Percentiles rank a stretch among this genome's conserved stretches.
These are phyloP conservation scores for Fusarium sp. DNA, from an alignment of 2,329 filamentous ascomycete species.

Conservation along the genomic window DNA sequence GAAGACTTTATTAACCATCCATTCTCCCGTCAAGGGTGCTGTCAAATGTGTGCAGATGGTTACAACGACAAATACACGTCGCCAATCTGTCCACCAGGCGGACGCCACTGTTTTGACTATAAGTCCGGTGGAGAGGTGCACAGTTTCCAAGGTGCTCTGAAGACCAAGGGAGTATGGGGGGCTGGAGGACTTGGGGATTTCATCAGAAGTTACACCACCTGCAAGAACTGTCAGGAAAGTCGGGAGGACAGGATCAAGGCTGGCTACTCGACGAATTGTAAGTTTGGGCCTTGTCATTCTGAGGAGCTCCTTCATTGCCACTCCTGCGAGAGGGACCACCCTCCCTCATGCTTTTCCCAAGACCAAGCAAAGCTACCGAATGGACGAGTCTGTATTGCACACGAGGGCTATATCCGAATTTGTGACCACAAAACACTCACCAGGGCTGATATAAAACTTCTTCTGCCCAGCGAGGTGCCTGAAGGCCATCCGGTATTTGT, in stretches of 20 bases:
- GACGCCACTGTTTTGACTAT: background rate
- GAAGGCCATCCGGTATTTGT: background rate
- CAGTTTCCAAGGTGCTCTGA: rapidly evolving
- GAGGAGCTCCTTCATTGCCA: background rate
- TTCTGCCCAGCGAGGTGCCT: background rate
- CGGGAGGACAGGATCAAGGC: background rate
- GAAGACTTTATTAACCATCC: background rate
- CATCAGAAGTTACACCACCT: background rate
- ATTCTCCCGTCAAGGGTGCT: background rate
- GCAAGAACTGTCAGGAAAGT: background rate
- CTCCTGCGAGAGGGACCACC: background rate
- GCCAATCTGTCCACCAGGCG: rapidly evolving
- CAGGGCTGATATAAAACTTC: background rate
- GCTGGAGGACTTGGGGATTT: background rate
- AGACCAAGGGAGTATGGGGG: background rate
- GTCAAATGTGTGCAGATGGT: background rate
- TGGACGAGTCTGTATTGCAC: background rate
- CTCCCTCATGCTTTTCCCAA: background rate
- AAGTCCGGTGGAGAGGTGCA: no score
- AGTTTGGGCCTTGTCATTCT: rapidly evolving
- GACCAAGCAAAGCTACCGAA: background rate
- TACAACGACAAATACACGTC: background rate
- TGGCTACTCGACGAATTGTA: background rate
- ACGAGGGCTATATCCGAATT: background rate
- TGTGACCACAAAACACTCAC: background rate